A percentile compares a stretch with the other conserved stretches of the same genome.
Conservation (phyloP, 176 grass and related monocot genomes). For the Canna indica region DNA sequence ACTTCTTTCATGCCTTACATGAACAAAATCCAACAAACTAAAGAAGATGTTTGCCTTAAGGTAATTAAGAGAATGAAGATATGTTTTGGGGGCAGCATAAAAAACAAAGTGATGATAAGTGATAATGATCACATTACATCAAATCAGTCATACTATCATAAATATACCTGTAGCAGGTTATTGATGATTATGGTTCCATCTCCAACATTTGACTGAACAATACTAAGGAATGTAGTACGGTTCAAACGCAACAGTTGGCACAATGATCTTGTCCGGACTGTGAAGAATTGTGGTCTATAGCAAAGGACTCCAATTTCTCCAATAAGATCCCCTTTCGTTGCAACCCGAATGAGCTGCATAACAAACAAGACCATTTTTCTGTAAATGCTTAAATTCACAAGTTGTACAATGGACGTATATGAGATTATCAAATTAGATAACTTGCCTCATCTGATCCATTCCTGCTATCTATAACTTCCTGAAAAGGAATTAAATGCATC, state of each 20-base stretch:
- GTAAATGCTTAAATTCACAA: no score
- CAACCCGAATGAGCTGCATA: constrained; percentile 37
- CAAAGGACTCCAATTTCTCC: constrained; percentile 97
- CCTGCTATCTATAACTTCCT: constrained; percentile 60
- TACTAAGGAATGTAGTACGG: constrained; percentile 61
- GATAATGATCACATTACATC: not conserved
- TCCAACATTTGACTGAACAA: constrained; percentile 84
- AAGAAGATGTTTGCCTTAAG: no score
- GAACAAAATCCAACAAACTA: not conserved
- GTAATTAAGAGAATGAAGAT: no score
- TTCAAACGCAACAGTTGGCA: constrained; percentile 84
- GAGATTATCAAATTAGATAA: no score
- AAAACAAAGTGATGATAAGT: not conserved
- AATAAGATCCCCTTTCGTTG: constrained; percentile 66
- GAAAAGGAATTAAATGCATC: constrained; percentile 30
- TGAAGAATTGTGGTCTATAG: constrained; percentile 84
- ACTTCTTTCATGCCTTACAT: not conserved
- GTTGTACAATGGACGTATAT: no score
- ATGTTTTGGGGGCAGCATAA: not conserved
- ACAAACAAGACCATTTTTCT: constrained; percentile 2
- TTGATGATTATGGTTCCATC: constrained; percentile 94
- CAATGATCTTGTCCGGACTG: constrained; percentile 82
- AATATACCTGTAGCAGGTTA: constrained; percentile 72
- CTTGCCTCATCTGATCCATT: constrained; percentile 51
- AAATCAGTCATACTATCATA: not conserved